Base-by-base conservation (phyloP, 2,329 filamentous ascomycete genomes). In the Aspergillus bombycis region DNA sequence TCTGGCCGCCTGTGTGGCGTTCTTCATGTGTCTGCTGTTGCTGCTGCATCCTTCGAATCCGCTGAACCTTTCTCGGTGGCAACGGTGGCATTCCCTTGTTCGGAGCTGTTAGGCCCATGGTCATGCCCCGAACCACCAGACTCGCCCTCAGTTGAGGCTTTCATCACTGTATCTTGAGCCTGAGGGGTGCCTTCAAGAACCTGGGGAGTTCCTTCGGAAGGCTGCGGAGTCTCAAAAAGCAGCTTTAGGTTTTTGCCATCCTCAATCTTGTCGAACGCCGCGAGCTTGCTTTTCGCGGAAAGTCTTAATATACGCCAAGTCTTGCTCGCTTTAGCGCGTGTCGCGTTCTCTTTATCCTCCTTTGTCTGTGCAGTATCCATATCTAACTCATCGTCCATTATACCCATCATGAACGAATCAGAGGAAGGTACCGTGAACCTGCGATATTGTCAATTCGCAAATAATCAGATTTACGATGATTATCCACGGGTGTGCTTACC, bases 221-320 rank as follows among this genome's bases (percentile, higher is more conserved):
- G 60, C 54, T 71, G 65, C 54, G 73, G 63, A 14, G 55, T 63
- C 60, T 79, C 78, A 62, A 85, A 83, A 63, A 86, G 79, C 63
- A 79, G 76, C 65, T 85, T 81, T 64, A 89, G 75, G 67, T 92
- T 91, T 74, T 91, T 91, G 46, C 91, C 89, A 68, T 93, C 89
- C 61, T 97, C 93, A 55, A 97, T 91, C 77, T 91, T 92, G 77
- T 98, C 94, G 76, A 98, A 95, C 23, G 88, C 81, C 52, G 88
- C 85, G 68, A 98, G 85, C 70, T 90, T 91, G 62, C 84, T 88
- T 67, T 88, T 88, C 61, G 91, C 89, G 11, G 93, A 91, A 67
- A 96, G 86, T 58, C 95, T 88, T 66, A 99, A 81, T 6, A 93
- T 92, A 69, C 94, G 88, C 95, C 95, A 99, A 62, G 89, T 91